Percentiles rank a stretch among this genome's conserved stretches.
phyloP scores from a whole-genome alignment of 345 rosid species.

The Capsella bursapastoris region DNA sequence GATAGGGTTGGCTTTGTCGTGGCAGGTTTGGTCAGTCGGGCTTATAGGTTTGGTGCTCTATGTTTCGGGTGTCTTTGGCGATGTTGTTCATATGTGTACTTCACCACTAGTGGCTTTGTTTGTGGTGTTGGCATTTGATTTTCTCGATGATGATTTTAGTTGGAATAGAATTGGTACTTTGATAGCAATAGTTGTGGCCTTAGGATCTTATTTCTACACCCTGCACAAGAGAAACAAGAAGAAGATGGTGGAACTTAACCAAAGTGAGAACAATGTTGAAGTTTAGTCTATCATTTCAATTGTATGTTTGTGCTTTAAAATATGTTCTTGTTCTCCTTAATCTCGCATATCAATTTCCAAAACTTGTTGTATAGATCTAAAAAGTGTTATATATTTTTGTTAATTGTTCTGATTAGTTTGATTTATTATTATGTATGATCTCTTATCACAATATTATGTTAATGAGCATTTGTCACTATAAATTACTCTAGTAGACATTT shows the following conservation, averaged over 20 bases:
- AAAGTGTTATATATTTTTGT: too few relatives aligned
- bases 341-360: neutral
- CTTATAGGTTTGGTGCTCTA: slow-evolving; percentile 13
- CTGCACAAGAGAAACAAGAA: slow-evolving; percentile 28
- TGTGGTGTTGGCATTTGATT: slow-evolving; percentile 10
- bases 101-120: slow-evolving; percentile 23
- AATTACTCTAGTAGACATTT: too few relatives aligned
- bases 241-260: slow-evolving; percentile 28
- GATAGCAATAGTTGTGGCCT: slow-evolving; percentile 27
- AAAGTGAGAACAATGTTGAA: slow-evolving; percentile 18
- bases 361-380: neutral
- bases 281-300: slow-evolving; percentile 9
- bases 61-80: slow-evolving; percentile 15
- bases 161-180: slow-evolving; percentile 36
- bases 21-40: slow-evolving; percentile 15
- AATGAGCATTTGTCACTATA: too few relatives aligned
- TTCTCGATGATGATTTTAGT: slow-evolving; percentile 11
- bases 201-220: slow-evolving; percentile 37
- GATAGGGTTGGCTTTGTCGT: slow-evolving; percentile 20
- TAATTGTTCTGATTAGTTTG: too few relatives aligned
- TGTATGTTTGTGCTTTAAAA: slow-evolving; percentile 7
- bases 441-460: too few relatives aligned
- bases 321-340: neutral
- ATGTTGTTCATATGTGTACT: slow-evolving; percentile 24
- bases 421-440: too few relatives aligned